Percentiles rank a stretch among this genome's conserved stretches.
Conservation (phyloP, 2,329 filamentous ascomycete genomes). For the Scopulariopsis brevicaulis region DNA sequence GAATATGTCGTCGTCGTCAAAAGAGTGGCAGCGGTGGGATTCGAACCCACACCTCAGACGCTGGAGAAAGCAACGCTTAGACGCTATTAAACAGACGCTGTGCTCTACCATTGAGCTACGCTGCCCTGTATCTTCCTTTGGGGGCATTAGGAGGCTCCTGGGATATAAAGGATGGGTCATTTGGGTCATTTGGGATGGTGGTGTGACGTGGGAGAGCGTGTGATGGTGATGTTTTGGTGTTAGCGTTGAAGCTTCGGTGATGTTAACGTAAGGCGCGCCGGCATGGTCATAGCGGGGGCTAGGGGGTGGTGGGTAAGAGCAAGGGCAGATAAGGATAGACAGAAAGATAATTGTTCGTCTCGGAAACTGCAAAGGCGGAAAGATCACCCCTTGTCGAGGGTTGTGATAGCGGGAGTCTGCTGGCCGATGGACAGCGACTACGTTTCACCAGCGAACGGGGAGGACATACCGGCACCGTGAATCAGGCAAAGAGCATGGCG, state of each 20-base stretch:
- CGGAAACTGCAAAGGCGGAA: no score
- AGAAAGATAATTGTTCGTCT: no score
- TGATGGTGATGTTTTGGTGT: neutral
- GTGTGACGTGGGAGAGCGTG: neutral
- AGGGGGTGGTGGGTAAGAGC: no score
- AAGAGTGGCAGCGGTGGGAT: neutral
- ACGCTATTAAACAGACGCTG: neutral
- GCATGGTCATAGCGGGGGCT: no score
- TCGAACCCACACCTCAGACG: neutral
- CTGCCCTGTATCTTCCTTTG: neutral
- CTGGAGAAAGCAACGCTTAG: neutral
- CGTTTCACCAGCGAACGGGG: no score
- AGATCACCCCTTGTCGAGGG: no score
- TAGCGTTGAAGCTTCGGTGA: no score
- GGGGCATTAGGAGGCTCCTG: neutral
- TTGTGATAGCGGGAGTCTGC: no score
- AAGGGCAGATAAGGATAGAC: no score
- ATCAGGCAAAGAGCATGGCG: no score
- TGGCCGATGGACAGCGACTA: no score
- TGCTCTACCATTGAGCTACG: neutral
- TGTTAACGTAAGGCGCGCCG: neutral
- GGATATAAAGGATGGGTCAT: neutral
- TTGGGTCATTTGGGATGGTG: neutral
- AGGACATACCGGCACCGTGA: no score
- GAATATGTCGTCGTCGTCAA: neutral